Evolutionary conservation across 1,284 basidiomycete species (phyloP), one percentile per base, ranked within the genome.

Genomic region (Boletus calvinii): DNA sequence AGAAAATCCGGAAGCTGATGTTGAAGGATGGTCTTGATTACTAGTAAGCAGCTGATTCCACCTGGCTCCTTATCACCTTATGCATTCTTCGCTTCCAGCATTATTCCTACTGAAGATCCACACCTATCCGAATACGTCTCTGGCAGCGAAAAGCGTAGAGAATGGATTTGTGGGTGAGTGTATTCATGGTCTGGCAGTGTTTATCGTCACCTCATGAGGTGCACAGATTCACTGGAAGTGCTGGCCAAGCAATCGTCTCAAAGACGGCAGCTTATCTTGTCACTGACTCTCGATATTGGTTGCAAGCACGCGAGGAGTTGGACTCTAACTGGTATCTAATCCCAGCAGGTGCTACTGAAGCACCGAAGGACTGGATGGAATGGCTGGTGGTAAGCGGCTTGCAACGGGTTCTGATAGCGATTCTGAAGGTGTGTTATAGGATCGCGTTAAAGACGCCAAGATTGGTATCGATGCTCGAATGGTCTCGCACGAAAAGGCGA

Each of bases 391-490:
- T 83, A 63, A 57, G 81, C 79, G 22, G 39, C 30, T 46, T 15
- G 37, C 22, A 34, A 29, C n/a, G 38, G 30, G 39, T 26, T 30
- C n/a, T n/a, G 43, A 37, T n/a, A 17, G 6, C 13, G n/a, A 24
- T 47, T 17, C 31, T 58, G 10, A 63, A 37, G 34, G 32, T 18
- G 56, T 57, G 29, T 30, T 32, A 38, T 49, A 83, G 81, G 74
- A 77, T 38, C 79, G 81, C 10, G 80, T 73, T 11, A 79, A 78
- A 43, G 72, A 77, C 51, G 65, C 77, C 24, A 78, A 84, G 56
- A 82, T 97, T 50, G 94, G 94, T 12, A 80, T 97, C 50, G 95
- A 98, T 70, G 92, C 94, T 9, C 87, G 91, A 26, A 86, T 96
- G 74, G 76, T 96, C 54, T 82, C 92, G 3, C 83, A 90, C 62